Evolutionary conservation across 129 eudicot species (phyloP), one percentile per base, ranked within the genome.

Genomic region (Chrysanthemum lavandulifolium): DNA sequence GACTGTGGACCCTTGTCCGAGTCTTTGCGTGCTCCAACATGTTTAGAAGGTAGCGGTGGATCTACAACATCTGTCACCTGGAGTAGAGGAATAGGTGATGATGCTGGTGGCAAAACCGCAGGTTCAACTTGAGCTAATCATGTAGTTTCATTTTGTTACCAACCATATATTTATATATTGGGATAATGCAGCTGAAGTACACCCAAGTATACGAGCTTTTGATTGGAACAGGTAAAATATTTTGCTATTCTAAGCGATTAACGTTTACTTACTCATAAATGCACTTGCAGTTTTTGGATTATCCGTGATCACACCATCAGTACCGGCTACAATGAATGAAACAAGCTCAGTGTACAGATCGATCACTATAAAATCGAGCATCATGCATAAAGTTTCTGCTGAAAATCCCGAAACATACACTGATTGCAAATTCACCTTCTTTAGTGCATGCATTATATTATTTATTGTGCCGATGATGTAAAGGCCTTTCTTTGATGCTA

Each of bases 261-360:
- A 23, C 1, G 96, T 10, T 25, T 66, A 82, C 98, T 90, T 83
- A 94, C 99, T 88, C 78, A 83, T 16, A 71, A 72, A 90, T 63
- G 84, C 76, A 51, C 62, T 81, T 56, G 96, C 97, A 6, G 96
- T 94, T 33, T 83, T 85, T 1, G 99, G 99, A 70, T 68, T 86
- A 36, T 90, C 96, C 1, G 96, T 94, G 15, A 88, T 67, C 40
- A 94, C 70, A 0, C 96, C 99, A 72, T 90, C 96, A 14, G 83
- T 86, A 10, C 76, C 75, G 10, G 56, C 81, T 6, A 71, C n/a
- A 13, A 81, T 4, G 29, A 82, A 61, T 36, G 97, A 85, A 65
- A 85, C 83, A 21, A 94, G 88, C 79, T 86, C 89, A 0, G 79
- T 64, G 69, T 90, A 84, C 31, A 96, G 99, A 83, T 90, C 99